Base-by-base conservation (phyloP, 768 basidiomycete species). In the Dictyophora rubrovolvata region DNA sequence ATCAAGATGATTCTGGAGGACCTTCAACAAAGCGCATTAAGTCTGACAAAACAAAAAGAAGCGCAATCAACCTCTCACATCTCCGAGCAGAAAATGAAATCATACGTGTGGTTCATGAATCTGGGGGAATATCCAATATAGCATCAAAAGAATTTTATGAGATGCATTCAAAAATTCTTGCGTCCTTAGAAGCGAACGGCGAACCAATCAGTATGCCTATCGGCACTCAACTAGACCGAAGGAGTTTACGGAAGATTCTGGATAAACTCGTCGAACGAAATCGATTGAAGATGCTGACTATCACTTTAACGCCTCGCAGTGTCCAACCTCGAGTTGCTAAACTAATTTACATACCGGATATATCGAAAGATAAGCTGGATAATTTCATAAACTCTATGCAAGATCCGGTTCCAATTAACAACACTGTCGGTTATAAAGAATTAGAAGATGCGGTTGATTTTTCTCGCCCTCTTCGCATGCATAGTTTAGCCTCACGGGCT, bases 41-140 rank as follows among this genome's bases (percentile, higher is more conserved):
- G 20, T 20, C 49, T 12, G 57, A 35, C 21, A 36, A 59, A 37
- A 12, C 57, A n/a, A 14, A 18, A 8, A 34, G 33, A n/a, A 16
- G 23, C 14, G 3, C 23, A 12, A 74, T 81, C 52, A 93, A 92
- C 63, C 80, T 93, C 22, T 88, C 90, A 16, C 78, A 85, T 59
- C 73, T 89, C 47, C 82, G 88, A 3, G 81, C 91, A 20, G 89
- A 93, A 72, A 89, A 87, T 61, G 91, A 93, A 69, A 69, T 93
- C 52, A 67, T 83, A 56, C 82, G 79, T 33, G 77, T 88, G 20
- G 70, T 92, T n/a, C 77, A 83, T 58, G 76, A 73, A 21, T 70
- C 79, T 54, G 85, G 85, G 7, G 91, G 90, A 0, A 80, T 91
- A 47, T 71, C 79, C 49, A 85, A 85, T 64, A 73, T 79, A 12